A percentile compares a stretch with the other conserved stretches of the same genome.
phyloP scores from a whole-genome alignment of 2,329 filamentous ascomycete species.

The Fusarium abutilonis region DNA sequence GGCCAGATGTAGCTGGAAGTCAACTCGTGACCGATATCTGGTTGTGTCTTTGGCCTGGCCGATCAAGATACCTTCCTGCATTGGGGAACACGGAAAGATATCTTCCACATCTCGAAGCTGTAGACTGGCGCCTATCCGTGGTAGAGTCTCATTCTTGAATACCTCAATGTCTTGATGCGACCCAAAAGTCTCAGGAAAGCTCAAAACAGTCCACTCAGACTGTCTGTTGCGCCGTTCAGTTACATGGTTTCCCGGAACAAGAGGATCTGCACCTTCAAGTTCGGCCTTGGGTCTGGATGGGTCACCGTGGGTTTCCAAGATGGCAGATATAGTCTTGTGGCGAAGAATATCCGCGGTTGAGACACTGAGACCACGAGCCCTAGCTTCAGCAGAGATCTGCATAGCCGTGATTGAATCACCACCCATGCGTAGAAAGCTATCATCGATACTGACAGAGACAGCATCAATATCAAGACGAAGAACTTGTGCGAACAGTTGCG shows the following conservation, averaged over 20 bases:
- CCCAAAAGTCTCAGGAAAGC: too few species aligned
- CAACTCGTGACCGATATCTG: too few species aligned
- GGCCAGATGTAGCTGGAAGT: too few species aligned
- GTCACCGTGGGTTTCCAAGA: too few species aligned
- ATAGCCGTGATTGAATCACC: slow-evolving; percentile 60
- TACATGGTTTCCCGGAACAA: too few species aligned
- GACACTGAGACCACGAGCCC: slow-evolving; percentile 4
- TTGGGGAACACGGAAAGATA: slow-evolving; percentile 25
- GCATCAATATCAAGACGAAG: slow-evolving; percentile 44
- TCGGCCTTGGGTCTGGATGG: too few species aligned
- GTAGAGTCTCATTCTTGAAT: not conserved
- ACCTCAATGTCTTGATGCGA: not conserved
- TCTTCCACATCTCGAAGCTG: slow-evolving; percentile 3
- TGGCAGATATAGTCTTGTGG: slow-evolving; percentile 13
- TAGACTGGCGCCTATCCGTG: too few species aligned
- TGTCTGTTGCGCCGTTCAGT: too few species aligned
- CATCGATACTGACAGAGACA: slow-evolving; percentile 51
- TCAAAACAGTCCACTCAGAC: too few species aligned
- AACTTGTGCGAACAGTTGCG: slow-evolving; percentile 50
- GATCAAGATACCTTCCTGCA: slow-evolving; percentile 31
- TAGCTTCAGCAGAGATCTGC: slow-evolving; percentile 17
- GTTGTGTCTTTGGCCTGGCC: slow-evolving; percentile 22
- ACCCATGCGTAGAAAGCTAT: slow-evolving; percentile 61
- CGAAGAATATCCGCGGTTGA: slow-evolving; percentile 16
- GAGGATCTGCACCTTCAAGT: too few species aligned